Conservation (phyloP, 75 land plant species). For the Selaginella tamariscina region DNA sequence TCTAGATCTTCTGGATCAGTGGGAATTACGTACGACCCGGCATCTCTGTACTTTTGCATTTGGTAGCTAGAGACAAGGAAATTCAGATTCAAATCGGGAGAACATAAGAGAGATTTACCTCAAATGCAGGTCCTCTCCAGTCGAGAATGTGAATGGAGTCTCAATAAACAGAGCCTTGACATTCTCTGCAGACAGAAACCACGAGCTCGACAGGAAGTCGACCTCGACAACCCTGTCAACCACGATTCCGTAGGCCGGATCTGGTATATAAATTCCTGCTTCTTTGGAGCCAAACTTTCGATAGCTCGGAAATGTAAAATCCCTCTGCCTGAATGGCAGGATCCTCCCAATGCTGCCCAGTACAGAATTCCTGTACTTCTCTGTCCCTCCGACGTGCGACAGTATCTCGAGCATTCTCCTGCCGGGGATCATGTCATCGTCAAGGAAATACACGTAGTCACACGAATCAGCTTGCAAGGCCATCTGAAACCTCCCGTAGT, state of each 20-base stretch:
- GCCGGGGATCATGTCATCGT: constrained; percentile 28
- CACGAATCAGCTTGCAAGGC: constrained; percentile 1
- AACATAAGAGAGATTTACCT: constrained; percentile 32
- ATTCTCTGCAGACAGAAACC: constrained; percentile 87
- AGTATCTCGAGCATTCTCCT: constrained; percentile 74
- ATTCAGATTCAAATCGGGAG: background rate
- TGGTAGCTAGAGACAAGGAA: constrained; percentile 47
- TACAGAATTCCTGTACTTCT: constrained; percentile 82
- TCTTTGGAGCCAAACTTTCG: constrained; percentile 81
- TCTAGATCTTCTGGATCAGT: constrained; percentile 73
- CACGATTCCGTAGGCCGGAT: constrained; percentile 84
- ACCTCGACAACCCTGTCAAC: constrained; percentile 79
- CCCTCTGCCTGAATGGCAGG: constrained; percentile 86
- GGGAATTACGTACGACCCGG: constrained; percentile 87
- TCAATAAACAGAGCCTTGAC: constrained; percentile 78
- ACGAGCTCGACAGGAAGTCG: constrained; percentile 93
- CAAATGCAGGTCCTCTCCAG: constrained; percentile 95
- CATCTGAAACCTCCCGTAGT: constrained; percentile 9
- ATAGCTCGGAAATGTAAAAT: constrained; percentile 90
- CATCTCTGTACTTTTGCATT: constrained; percentile 92
- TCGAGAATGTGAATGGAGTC: constrained; percentile 74
- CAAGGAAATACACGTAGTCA: constrained; percentile 4
- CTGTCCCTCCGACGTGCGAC: constrained; percentile 80
- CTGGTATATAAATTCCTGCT: constrained; percentile 92
- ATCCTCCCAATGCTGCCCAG: constrained; percentile 95